phyloP scores from a whole-genome alignment of 78 protist species.

The Anaeramoeba flamelloides region DNA sequence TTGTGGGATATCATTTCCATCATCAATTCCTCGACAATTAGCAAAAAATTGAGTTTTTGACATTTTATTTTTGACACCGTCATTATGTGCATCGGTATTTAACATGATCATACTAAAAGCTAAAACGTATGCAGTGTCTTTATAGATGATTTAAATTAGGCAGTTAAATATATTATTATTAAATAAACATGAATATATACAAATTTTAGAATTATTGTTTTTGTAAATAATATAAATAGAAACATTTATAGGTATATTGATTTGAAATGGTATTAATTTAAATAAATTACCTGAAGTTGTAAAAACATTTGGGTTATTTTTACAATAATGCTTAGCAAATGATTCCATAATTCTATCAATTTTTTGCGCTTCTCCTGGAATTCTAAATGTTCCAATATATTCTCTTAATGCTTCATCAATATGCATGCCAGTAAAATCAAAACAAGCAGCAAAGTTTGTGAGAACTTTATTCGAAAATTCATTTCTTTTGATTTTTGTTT shows the following conservation, averaged over 20 bases:
- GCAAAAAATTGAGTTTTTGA: conserved; percentile 43
- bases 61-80: conserved; percentile 64
- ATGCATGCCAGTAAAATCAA: conserved; percentile 33
- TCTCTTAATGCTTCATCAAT: conserved; percentile 70
- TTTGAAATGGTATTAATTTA: too few species aligned
- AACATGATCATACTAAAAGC: conserved; percentile 87
- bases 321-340: conserved; percentile 66
- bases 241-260: too few species aligned
- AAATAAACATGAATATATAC: too few species aligned
- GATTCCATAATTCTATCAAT: conserved; percentile 71
- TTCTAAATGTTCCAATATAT: conserved; percentile 47
- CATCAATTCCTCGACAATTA: conserved; percentile 55
- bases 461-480: conserved; percentile 51
- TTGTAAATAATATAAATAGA: too few species aligned
- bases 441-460: too few species aligned
- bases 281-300: too few species aligned
- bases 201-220: too few species aligned
- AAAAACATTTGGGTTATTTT: too few species aligned
- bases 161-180: too few species aligned
- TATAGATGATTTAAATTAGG: too few species aligned
- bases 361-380: conserved; percentile 89
- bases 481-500: conserved; percentile 24
- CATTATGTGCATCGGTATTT: conserved; percentile 87
- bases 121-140: conserved; percentile 77
- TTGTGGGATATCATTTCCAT: conserved; percentile 51